phyloP scores from a whole-genome alignment of 2,329 filamentous ascomycete genomes.

The Coniochaeta ligniaria region DNA sequence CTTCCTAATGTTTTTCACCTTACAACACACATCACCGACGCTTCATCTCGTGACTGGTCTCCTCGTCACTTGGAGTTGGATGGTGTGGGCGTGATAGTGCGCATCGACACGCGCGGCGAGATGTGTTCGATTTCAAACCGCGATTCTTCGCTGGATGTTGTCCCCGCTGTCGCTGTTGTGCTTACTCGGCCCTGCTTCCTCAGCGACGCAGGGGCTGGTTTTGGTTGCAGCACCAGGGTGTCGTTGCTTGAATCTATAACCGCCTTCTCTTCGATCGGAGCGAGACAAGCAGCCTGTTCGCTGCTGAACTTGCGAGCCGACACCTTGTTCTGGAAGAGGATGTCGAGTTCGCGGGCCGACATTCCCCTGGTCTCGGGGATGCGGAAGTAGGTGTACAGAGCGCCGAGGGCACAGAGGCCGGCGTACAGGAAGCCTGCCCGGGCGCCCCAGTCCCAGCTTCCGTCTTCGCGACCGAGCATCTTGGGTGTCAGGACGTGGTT shows the following conservation, averaged over 20 bases:
- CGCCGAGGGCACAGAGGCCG: constrained; percentile 32
- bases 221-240: background rate
- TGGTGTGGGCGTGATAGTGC: background rate
- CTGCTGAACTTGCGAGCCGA: constrained; percentile 11
- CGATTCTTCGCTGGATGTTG: background rate
- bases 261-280: background rate
- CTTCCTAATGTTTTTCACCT: background rate
- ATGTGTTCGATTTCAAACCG: background rate
- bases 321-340: constrained; percentile 14
- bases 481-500: constrained; percentile 15
- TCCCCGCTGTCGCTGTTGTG: background rate
- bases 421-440: constrained; percentile 15
- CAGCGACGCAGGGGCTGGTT: background rate
- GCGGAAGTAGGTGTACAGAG: constrained; percentile 17
- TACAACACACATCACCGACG: background rate
- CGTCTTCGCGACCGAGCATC: constrained; percentile 11
- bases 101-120: background rate
- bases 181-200: background rate
- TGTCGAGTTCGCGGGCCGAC: constrained; percentile 14
- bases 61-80: background rate
- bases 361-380: constrained; percentile 15
- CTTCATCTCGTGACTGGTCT: background rate
- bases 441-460: constrained; percentile 11
- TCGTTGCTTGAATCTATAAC: background rate
- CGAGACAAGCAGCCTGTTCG: background rate